These are phyloP conservation scores for Hansfordia pulvinata DNA, from an alignment of 2,329 filamentous ascomycete species.

Conservation along the genomic window DNA sequence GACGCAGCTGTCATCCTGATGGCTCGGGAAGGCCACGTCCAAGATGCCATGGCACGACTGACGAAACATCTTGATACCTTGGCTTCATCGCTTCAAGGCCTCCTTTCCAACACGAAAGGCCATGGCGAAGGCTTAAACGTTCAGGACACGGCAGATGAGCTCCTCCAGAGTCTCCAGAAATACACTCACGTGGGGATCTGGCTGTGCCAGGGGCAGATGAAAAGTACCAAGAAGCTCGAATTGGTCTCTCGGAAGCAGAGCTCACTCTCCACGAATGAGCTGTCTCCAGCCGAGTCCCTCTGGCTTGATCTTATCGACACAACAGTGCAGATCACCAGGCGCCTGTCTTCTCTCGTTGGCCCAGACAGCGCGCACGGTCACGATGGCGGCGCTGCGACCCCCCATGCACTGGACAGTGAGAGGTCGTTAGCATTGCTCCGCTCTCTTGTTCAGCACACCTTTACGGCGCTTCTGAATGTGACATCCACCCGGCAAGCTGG, in stretches of 20 bases:
- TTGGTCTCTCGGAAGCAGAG: constrained; percentile 38
- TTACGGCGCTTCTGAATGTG: constrained; percentile 71
- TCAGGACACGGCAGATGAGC: constrained; percentile 55
- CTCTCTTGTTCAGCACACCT: constrained; percentile 74
- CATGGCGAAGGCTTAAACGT: constrained; percentile 38
- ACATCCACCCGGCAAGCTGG: no score
- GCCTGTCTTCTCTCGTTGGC: constrained; percentile 41
- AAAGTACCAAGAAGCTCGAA: constrained; percentile 33
- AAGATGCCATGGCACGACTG: constrained; percentile 72
- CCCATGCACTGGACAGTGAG: constrained; percentile 32
- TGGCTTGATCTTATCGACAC: constrained; percentile 50
- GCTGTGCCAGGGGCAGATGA: constrained; percentile 81
- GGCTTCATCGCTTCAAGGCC: constrained; percentile 61
- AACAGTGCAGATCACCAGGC: constrained; percentile 49
- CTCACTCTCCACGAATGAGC: constrained; percentile 22
- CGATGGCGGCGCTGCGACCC: constrained; percentile 10
- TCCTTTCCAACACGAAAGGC: constrained; percentile 49
- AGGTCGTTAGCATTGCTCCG: constrained; percentile 57
- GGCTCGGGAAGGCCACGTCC: constrained; percentile 73
- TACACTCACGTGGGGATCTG: constrained; percentile 90
- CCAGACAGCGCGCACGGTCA: constrained; percentile 7
- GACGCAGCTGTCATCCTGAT: constrained; percentile 89
- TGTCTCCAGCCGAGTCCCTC: constrained; percentile 39
- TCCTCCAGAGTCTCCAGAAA: constrained; percentile 70
- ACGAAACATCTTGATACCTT: constrained; percentile 69